A percentile compares a stretch with the other conserved stretches of the same genome.
Evolutionary conservation across 2,329 filamentous ascomycete genomes (phyloP).

Genomic region (Acrodontium crateriforme): DNA sequence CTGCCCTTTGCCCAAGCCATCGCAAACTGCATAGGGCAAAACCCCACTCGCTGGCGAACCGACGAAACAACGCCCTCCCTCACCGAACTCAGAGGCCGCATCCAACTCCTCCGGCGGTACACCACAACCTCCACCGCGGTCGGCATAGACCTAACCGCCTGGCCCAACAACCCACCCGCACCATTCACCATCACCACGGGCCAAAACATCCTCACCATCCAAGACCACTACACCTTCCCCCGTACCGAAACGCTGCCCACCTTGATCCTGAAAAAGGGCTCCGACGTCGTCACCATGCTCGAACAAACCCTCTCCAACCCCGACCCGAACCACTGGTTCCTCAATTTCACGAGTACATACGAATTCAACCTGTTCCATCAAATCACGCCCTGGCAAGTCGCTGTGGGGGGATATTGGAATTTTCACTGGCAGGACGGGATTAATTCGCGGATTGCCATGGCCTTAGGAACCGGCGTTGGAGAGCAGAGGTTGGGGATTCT

Average conservation of each 20-base stretch:
- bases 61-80: slow-evolving; percentile 20
- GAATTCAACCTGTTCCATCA: slow-evolving; percentile 28
- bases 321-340: slow-evolving; percentile 23
- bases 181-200: slow-evolving; percentile 27
- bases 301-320: slow-evolving; percentile 18
- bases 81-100: slow-evolving; percentile 20
- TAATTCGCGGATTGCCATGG: slow-evolving; percentile 27
- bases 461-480: slow-evolving; percentile 12
- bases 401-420: slow-evolving; percentile 29
- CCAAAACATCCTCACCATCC: slow-evolving; percentile 27
- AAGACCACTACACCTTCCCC: slow-evolving; percentile 35
- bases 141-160: slow-evolving; percentile 22
- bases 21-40: slow-evolving; percentile 9
- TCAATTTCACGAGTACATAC: slow-evolving; percentile 33
- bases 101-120: slow-evolving; percentile 24
- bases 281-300: slow-evolving; percentile 26
- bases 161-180: slow-evolving; percentile 21
- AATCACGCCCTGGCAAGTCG: slow-evolving; percentile 24
- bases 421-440: slow-evolving; percentile 32
- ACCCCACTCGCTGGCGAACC: slow-evolving; percentile 20
- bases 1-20: slow-evolving; percentile 28
- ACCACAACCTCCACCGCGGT: no score
- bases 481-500: slow-evolving; percentile 22
- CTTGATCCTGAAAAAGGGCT: slow-evolving; percentile 28
- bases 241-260: slow-evolving; percentile 24